A percentile compares a stretch with the other conserved stretches of the same genome.
phyloP scores from a whole-genome alignment of 1,284 basidiomycete genomes.

The Cutaneotrichosporon cavernicola region DNA sequence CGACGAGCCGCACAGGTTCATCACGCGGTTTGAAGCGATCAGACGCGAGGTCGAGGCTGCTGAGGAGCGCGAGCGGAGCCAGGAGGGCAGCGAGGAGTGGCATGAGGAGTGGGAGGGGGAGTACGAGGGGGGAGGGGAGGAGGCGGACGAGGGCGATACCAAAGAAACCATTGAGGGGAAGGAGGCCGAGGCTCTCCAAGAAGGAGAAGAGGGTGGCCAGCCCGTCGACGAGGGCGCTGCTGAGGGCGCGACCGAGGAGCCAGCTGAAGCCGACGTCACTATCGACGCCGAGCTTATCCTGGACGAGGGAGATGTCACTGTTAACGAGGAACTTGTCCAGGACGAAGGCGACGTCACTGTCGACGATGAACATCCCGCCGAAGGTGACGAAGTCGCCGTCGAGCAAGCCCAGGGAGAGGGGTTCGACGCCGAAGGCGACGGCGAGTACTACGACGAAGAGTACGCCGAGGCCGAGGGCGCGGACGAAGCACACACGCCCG shows the following conservation, averaged over 20 bases:
- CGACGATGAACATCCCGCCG: background rate
- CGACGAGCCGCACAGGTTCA: slow-evolving; percentile 42
- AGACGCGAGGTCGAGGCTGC: slow-evolving; percentile 54
- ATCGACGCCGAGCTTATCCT: background rate
- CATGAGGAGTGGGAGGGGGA: slow-evolving; percentile 17
- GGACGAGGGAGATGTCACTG: slow-evolving; percentile 1
- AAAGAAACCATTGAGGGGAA: too few species aligned
- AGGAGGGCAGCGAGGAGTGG: slow-evolving; percentile 15
- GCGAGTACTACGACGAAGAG: background rate
- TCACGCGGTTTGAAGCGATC: slow-evolving; percentile 46
- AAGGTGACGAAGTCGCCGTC: background rate
- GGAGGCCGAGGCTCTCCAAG: too few species aligned
- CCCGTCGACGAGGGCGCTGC: slow-evolving; percentile 16
- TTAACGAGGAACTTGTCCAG: slow-evolving; percentile 9
- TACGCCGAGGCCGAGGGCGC: slow-evolving; percentile 5
- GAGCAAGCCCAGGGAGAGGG: background rate
- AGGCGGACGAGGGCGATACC: background rate
- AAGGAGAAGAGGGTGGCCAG: slow-evolving; percentile 9
- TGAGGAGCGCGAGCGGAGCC: slow-evolving; percentile 56
- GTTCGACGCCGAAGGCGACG: background rate
- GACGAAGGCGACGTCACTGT: background rate
- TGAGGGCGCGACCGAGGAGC: slow-evolving; percentile 1
- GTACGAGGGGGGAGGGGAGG: slow-evolving; percentile 11
- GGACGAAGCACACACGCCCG: background rate
- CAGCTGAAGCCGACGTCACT: background rate